Conservation (phyloP, 2,329 filamentous ascomycete genomes). For the Alternaria sp. region DNA sequence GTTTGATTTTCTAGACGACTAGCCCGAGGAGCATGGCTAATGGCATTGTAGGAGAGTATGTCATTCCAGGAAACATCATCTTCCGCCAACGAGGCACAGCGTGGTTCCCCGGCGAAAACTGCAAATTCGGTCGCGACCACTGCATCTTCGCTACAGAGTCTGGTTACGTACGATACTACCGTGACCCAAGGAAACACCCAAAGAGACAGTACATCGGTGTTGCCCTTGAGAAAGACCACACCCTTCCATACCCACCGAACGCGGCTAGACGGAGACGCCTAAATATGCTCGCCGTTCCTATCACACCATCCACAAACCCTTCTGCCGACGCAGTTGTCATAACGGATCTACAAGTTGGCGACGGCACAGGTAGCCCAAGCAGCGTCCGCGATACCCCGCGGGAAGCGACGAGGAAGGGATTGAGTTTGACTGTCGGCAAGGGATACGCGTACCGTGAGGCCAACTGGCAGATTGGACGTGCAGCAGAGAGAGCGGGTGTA, state of each 20-base stretch:
- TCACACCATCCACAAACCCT: conserved; percentile 8
- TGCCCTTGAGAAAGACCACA: conserved; percentile 81
- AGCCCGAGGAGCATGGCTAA: background rate
- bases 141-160: conserved; percentile 87
- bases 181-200: conserved; percentile 81
- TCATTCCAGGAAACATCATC: conserved; percentile 96
- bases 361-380: conserved; percentile 20
- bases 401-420: conserved; percentile 45
- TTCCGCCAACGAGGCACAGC: conserved; percentile 94
- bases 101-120: conserved; percentile 96
- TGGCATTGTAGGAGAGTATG: conserved; percentile 75
- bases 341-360: conserved; percentile 23
- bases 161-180: conserved; percentile 97
- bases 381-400: conserved; percentile 37
- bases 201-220: conserved; percentile 95
- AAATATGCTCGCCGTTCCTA: conserved; percentile 69
- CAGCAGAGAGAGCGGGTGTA: conserved; percentile 67
- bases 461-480: conserved; percentile 73
- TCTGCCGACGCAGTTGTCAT: conserved; percentile 37
- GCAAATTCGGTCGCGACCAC: conserved; percentile 93
- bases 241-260: conserved; percentile 77
- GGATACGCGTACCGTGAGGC: conserved; percentile 71
- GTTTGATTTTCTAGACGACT: background rate
- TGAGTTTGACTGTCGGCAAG: conserved; percentile 49
- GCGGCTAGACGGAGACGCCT: conserved; percentile 77